Evolutionary conservation across 1,139 yeast genomes (phyloP).

Genomic region (Wickerhamomyces sp.): DNA sequence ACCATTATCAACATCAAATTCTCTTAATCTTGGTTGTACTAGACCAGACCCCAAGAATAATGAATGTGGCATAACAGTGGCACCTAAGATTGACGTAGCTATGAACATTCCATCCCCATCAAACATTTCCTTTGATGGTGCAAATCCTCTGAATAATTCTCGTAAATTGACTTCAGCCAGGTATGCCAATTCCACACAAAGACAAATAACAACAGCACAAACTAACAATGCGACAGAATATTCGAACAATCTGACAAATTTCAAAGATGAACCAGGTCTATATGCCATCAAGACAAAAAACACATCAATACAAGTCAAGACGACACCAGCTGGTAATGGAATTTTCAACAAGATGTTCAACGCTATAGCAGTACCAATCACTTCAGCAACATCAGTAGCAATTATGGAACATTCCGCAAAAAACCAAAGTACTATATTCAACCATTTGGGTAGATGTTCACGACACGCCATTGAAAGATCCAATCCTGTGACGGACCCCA

Average conservation of each 20-base stretch:
- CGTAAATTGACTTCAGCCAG: slow-evolving; percentile 44
- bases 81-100: slow-evolving; percentile 75
- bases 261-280: slow-evolving; percentile 62
- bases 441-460: slow-evolving; percentile 54
- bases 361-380: slow-evolving; percentile 84
- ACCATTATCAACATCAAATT: slow-evolving; percentile 48
- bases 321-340: slow-evolving; percentile 78
- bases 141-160: slow-evolving; percentile 61
- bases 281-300: slow-evolving; percentile 70
- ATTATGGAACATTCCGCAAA: slow-evolving; percentile 77
- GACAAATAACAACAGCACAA: slow-evolving; percentile 66
- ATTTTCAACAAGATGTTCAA: slow-evolving; percentile 61
- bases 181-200: slow-evolving; percentile 60
- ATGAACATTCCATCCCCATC: slow-evolving; percentile 61
- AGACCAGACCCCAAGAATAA: slow-evolving; percentile 71
- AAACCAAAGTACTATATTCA: slow-evolving; percentile 53
- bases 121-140: slow-evolving; percentile 62
- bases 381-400: slow-evolving; percentile 85
- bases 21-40: slow-evolving; percentile 67
- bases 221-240: slow-evolving; percentile 61
- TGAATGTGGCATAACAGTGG: slow-evolving; percentile 83
- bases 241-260: slow-evolving; percentile 62
- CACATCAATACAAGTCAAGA: slow-evolving; percentile 67
- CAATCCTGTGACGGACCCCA: slow-evolving; percentile 77
- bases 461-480: slow-evolving; percentile 72